These are phyloP conservation scores for Chrysochromulina tobinii DNA, from an alignment of 78 protist species.

Conservation along the genomic window DNA sequence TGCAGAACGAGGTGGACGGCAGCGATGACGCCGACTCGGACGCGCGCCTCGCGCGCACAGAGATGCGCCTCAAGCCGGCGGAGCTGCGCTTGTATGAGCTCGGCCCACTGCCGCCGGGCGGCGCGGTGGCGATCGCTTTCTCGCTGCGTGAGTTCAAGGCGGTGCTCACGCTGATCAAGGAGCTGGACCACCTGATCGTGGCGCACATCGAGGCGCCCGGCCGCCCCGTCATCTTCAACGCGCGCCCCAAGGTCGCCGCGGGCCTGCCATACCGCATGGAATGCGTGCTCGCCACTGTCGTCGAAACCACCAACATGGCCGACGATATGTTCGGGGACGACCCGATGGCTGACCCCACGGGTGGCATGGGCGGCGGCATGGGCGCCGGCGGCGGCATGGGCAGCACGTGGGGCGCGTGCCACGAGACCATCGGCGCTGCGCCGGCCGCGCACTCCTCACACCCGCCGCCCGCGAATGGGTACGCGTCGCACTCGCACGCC, in stretches of 20 bases:
- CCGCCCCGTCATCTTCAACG: not conserved
- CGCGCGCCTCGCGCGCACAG: not conserved
- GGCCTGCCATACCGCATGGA: not conserved
- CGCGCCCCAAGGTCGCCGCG: not conserved
- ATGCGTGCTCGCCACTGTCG: constrained; percentile 2
- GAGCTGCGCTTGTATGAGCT: not conserved
- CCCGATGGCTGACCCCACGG: no score
- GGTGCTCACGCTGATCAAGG: not conserved
- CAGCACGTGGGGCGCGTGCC: no score
- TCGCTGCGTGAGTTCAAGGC: not conserved
- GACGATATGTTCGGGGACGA: not conserved
- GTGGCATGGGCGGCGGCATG: no score
- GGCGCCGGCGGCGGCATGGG: no score
- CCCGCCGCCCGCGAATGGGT: no score
- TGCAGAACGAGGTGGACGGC: not conserved
- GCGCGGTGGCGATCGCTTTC: not conserved
- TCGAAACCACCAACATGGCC: not conserved
- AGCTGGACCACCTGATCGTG: not conserved
- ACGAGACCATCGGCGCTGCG: no score
- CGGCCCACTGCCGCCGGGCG: not conserved
- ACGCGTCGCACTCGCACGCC: no score
- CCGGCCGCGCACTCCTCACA: no score
- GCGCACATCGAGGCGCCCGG: not conserved
- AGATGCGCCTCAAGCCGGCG: not conserved
- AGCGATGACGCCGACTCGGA: not conserved